Conservation (phyloP, 371 early-diverging fungal genomes). For the Cokeromyces recurvatus region DNA sequence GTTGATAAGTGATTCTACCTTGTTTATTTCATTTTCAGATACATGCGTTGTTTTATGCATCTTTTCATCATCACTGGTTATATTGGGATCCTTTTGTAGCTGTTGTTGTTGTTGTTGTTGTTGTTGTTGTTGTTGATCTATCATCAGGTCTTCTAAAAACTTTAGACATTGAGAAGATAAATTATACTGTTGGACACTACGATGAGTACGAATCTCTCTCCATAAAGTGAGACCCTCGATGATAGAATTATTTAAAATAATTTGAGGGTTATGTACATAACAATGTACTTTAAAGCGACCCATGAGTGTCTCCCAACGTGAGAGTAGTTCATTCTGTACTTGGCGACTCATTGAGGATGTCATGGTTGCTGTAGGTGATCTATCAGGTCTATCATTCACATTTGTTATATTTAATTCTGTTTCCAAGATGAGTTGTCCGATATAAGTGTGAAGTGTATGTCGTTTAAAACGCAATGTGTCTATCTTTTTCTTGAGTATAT, state of each 20-base stretch:
- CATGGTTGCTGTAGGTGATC: not conserved
- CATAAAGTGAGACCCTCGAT: conserved; percentile 19
- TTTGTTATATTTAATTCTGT: conserved; percentile 5
- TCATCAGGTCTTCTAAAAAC: conserved; percentile 23
- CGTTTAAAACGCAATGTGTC: conserved; percentile 10
- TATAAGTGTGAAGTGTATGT: conserved; percentile 12
- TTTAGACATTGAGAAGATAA: conserved; percentile 24
- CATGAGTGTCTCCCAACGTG: conserved; percentile 20
- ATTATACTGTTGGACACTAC: conserved; percentile 17
- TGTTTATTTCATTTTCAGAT: conserved; percentile 24
- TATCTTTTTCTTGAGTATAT: not conserved
- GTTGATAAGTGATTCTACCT: conserved; percentile 46
- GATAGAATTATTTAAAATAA: conserved; percentile 29
- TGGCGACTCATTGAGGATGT: conserved; percentile 1
- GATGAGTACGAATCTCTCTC: conserved; percentile 9
- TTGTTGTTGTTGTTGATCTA: not conserved
- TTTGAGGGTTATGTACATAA: conserved; percentile 27
- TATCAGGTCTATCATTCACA: not conserved
- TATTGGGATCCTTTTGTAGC: too few relatives aligned
- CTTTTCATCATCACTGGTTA: not conserved
- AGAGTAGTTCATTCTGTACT: not conserved
- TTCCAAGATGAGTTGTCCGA: conserved; percentile 12
- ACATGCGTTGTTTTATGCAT: too few relatives aligned
- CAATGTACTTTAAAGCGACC: conserved; percentile 21
- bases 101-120: conserved; percentile 11